Evolutionary conservation across 164 flowering plant genomes (phyloP).

Genomic region (Dillenia suffruticosa): DNA sequence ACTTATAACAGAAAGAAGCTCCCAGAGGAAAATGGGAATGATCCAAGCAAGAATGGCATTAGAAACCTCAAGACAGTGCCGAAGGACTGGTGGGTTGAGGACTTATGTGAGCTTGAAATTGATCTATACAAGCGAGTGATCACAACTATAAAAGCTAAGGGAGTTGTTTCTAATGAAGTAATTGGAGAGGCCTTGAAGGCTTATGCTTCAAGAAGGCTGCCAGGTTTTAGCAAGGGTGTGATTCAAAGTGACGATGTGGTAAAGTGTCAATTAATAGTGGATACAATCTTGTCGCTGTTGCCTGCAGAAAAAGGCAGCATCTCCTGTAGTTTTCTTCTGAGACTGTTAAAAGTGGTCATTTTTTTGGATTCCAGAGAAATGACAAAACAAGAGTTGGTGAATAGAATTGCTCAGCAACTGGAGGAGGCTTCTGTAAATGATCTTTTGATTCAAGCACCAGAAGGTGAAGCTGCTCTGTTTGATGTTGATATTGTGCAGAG

Average conservation of each 20-base stretch:
- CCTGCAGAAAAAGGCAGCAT: conserved; percentile 69
- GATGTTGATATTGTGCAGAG: conserved; percentile 59
- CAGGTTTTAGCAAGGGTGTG: conserved; percentile 57
- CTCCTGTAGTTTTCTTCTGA: conserved; percentile 71
- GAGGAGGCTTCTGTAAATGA: conserved; percentile 80
- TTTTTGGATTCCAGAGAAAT: conserved; percentile 47
- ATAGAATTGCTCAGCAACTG: conserved; percentile 69
- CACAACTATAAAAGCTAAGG: conserved; percentile 48
- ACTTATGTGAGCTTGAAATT: conserved; percentile 78
- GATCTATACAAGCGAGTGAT: conserved; percentile 67
- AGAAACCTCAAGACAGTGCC: conserved; percentile 54
- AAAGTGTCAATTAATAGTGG: conserved; percentile 42
- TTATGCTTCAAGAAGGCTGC: conserved; percentile 59
- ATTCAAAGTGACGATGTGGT: conserved; percentile 34
- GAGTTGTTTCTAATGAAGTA: conserved; percentile 37
- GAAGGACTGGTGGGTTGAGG: conserved; percentile 98
- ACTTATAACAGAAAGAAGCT: conserved; percentile 71
- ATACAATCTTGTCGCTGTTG: conserved; percentile 62
- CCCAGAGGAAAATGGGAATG: conserved; percentile 61
- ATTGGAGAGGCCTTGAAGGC: conserved; percentile 87
- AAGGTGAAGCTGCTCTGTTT: conserved; percentile 45
- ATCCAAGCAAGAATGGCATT: conserved; percentile 48
- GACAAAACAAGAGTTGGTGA: conserved; percentile 49
- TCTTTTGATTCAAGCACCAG: conserved; percentile 54
- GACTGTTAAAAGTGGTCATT: conserved; percentile 68